phyloP scores from a whole-genome alignment of 371 early-diverging fungal species.

The Mortierella sp. region DNA sequence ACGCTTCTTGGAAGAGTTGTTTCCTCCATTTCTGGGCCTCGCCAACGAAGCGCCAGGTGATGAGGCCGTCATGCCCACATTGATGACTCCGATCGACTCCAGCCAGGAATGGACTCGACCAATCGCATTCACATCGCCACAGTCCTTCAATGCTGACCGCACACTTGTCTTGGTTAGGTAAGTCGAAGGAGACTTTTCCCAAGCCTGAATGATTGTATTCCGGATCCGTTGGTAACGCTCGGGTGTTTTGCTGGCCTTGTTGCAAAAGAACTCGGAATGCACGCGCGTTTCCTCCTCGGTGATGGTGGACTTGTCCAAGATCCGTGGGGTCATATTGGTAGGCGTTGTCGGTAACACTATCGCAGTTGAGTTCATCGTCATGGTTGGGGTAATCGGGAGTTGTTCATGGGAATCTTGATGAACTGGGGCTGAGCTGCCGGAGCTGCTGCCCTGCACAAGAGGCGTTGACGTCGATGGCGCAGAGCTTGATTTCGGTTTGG shows the following conservation, averaged over 20 bases:
- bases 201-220: constrained; percentile 85
- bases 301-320: constrained; percentile 60
- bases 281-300: constrained; percentile 71
- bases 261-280: constrained; percentile 84
- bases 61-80: constrained; percentile 64
- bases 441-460: neutral
- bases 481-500: constrained; percentile 6
- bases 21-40: constrained; percentile 49
- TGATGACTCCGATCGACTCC: constrained; percentile 86
- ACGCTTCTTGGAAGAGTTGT: constrained; percentile 37
- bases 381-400: constrained; percentile 4
- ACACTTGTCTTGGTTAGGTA: constrained; percentile 85
- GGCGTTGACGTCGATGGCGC: neutral
- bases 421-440: constrained; percentile 13
- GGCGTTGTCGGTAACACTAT: constrained; percentile 11
- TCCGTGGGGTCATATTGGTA: constrained; percentile 14
- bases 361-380: constrained; percentile 16
- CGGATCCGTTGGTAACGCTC: constrained; percentile 88
- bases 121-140: constrained; percentile 94
- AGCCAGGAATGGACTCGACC: constrained; percentile 89
- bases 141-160: constrained; percentile 72
- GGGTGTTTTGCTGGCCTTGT: constrained; percentile 85
- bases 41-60: constrained; percentile 54
- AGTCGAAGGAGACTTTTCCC: constrained; percentile 74
- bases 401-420: constrained; percentile 8